Conservation (phyloP, 441 rosid genomes). For the Pelargonium australe region DNA sequence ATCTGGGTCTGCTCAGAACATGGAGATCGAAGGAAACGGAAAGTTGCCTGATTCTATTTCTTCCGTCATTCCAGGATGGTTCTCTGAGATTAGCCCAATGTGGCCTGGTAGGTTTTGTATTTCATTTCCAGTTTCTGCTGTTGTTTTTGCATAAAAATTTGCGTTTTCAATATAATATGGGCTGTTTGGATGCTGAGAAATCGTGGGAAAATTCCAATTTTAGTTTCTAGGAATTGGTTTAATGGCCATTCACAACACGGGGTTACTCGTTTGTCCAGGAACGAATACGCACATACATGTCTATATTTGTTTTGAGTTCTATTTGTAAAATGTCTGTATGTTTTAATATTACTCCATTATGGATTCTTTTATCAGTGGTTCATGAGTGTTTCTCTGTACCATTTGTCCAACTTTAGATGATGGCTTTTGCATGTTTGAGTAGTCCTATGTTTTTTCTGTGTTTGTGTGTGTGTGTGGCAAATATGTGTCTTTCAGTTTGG, state of each 20-base stretch:
- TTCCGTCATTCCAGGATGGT: conserved; percentile 90
- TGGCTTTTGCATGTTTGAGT: not conserved
- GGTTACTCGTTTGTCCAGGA: not conserved
- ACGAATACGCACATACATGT: not conserved
- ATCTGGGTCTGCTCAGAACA: conserved; percentile 23
- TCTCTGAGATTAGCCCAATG: conserved; percentile 97
- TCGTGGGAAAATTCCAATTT: not conserved
- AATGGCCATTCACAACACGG: no score
- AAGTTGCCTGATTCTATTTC: conserved; percentile 45
- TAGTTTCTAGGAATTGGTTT: not conserved
- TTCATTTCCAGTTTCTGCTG: not conserved
- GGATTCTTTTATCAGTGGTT: not conserved
- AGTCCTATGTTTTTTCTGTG: not conserved
- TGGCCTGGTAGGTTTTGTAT: conserved; percentile 72
- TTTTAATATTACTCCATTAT: not conserved
- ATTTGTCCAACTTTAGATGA: not conserved
- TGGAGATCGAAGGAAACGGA: conserved; percentile 39
- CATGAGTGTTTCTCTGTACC: not conserved
- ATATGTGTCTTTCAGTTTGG: not conserved
- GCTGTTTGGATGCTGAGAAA: not conserved
- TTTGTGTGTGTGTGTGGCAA: not conserved
- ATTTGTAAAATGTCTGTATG: not conserved
- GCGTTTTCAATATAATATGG: not conserved
- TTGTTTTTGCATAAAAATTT: not conserved
- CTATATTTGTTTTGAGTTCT: not conserved